These are phyloP conservation scores for Diplocarpon mali DNA, from an alignment of 2,329 filamentous ascomycete genomes.

Conservation along the genomic window DNA sequence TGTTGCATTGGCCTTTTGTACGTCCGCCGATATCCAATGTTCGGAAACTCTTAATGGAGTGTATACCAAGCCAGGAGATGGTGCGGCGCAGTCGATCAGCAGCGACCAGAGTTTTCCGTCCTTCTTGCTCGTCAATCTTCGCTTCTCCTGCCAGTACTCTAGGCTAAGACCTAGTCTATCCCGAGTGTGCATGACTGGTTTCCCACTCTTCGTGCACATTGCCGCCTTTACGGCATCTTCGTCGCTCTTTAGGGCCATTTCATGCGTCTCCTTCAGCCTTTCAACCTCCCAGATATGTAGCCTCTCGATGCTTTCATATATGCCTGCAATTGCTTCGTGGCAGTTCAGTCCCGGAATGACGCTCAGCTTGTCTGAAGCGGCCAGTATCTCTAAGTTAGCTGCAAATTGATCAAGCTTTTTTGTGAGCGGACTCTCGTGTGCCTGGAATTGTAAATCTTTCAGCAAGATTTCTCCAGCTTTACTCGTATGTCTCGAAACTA, in stretches of 20 bases:
- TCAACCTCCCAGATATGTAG: slow-evolving; percentile 63
- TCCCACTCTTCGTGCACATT: slow-evolving; percentile 60
- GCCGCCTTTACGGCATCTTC: slow-evolving; percentile 25
- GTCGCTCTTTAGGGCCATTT: slow-evolving; percentile 35
- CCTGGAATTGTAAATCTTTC: slow-evolving; percentile 47
- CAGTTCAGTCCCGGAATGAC: slow-evolving; percentile 58
- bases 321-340: slow-evolving; percentile 63
- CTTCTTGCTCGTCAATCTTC: slow-evolving; percentile 33
- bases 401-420: slow-evolving; percentile 62
- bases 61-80: slow-evolving; percentile 34
- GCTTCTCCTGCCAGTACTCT: slow-evolving; percentile 65
- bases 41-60: slow-evolving; percentile 59
- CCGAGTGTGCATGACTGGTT: slow-evolving; percentile 58
- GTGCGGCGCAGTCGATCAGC: slow-evolving; percentile 50
- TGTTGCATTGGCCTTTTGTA: slow-evolving; percentile 45
- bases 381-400: slow-evolving; percentile 58
- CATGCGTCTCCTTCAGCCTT: slow-evolving; percentile 39
- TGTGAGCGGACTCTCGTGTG: slow-evolving; percentile 52
- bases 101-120: slow-evolving; percentile 49
- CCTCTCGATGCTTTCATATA: slow-evolving; percentile 58
- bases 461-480: slow-evolving; percentile 56
- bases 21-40: slow-evolving; percentile 58
- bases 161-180: slow-evolving; percentile 57
- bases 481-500: slow-evolving; percentile 47
- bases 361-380: slow-evolving; percentile 61